Percentiles rank a stretch among this genome's conserved stretches.
Conservation (phyloP, 2,329 filamentous ascomycete species). For the Elsinoe australis region DNA sequence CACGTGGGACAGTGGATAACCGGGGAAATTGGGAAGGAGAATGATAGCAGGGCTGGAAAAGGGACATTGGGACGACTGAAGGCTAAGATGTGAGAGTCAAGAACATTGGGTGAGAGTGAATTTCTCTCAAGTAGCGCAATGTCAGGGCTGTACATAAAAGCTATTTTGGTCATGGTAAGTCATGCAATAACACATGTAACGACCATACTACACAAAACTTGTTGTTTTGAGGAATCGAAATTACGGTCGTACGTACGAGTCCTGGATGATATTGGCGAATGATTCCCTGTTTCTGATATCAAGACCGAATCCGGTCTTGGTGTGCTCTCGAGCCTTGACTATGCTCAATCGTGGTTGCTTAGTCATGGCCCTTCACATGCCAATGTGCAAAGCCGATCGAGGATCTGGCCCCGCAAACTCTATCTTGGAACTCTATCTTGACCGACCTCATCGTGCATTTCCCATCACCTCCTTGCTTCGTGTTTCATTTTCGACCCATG, state of each 20-base stretch:
- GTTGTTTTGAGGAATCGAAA: too few species aligned
- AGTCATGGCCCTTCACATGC: neutral
- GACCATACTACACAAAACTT: too few species aligned
- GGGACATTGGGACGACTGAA: slow-evolving; percentile 35
- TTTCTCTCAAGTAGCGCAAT: too few species aligned
- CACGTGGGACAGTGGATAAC: slow-evolving; percentile 69
- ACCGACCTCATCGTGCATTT: slow-evolving; percentile 10
- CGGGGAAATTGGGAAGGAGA: slow-evolving; percentile 52
- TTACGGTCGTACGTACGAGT: too few species aligned
- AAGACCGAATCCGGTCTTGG: neutral
- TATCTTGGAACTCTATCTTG: slow-evolving; percentile 13
- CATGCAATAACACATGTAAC: too few species aligned
- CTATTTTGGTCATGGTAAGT: too few species aligned
- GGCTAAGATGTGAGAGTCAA: neutral
- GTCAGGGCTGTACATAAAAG: too few species aligned
- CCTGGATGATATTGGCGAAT: too few species aligned
- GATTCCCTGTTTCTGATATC: too few species aligned
- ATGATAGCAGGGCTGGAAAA: slow-evolving; percentile 61
- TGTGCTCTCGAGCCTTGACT: neutral
- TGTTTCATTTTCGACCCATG: slow-evolving; percentile 10
- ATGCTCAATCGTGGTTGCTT: neutral
- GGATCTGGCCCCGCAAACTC: slow-evolving; percentile 12
- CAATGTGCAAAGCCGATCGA: neutral
- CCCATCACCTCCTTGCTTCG: neutral
- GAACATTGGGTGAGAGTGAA: too few species aligned